Conservation (phyloP, 2,329 filamentous ascomycete species). For the Alternaria sp. region DNA sequence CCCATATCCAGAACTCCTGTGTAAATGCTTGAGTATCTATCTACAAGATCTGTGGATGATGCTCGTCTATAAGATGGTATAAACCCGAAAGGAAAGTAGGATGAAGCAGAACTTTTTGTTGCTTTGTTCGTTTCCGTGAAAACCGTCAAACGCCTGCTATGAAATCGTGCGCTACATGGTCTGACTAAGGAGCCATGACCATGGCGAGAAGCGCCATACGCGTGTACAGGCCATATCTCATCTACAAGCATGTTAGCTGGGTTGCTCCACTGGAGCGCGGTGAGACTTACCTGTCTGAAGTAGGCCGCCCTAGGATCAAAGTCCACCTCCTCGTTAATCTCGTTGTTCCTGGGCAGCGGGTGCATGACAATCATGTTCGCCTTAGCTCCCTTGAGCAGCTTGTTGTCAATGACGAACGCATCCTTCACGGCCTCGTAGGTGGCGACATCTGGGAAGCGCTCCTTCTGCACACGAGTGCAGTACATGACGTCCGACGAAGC, state of each 20-base stretch:
- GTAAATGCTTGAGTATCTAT: constrained; percentile 17
- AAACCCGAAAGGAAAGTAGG: background rate
- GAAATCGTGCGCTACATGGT: constrained; percentile 13
- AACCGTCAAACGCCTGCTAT: constrained; percentile 16
- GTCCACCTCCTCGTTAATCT: constrained; percentile 95
- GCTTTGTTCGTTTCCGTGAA: constrained; percentile 16
- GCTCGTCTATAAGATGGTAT: constrained; percentile 12
- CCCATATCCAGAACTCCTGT: constrained; percentile 1
- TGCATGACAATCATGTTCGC: constrained; percentile 93
- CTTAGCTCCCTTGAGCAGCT: constrained; percentile 89
- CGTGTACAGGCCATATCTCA: constrained; percentile 97
- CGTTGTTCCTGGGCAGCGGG: constrained; percentile 89
- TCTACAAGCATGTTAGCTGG: constrained; percentile 66
- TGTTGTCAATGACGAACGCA: constrained; percentile 87
- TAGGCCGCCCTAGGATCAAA: constrained; percentile 97
- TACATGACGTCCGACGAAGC: constrained; percentile 90
- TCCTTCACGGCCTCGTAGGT: constrained; percentile 90
- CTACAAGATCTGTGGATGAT: constrained; percentile 1
- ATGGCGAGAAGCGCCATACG: constrained; percentile 96
- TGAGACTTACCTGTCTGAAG: constrained; percentile 88
- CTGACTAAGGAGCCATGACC: constrained; percentile 70
- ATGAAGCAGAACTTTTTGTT: constrained; percentile 5
- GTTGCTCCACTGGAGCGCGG: background rate
- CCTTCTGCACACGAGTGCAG: constrained; percentile 95
- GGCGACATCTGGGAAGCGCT: constrained; percentile 81